Percentiles rank a stretch among this genome's conserved stretches.
Conservation (phyloP, 2,329 filamentous ascomycete genomes). For the Paracoccidioides brasiliensis region DNA sequence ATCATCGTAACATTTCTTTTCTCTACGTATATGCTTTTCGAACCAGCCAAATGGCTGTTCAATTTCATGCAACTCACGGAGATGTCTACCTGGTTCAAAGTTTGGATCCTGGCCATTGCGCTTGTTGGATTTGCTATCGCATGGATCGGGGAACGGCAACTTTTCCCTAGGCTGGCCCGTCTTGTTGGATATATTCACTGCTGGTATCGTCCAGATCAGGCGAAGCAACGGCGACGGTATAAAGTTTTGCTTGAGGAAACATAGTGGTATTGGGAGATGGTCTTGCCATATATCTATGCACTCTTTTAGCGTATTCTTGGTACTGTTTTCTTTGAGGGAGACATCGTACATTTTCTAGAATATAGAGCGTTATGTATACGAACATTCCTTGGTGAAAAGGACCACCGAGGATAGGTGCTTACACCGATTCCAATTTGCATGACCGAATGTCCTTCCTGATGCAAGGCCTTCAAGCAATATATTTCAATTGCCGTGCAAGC, state of each 20-base stretch:
- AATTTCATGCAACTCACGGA: slow-evolving; percentile 74
- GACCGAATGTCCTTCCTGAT: too few relatives aligned
- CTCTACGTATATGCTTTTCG: slow-evolving; percentile 67
- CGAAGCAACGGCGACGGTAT: slow-evolving; percentile 76
- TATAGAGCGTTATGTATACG: neutral
- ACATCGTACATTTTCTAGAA: neutral
- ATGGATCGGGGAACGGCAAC: slow-evolving; percentile 56
- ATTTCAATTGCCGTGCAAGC: too few relatives aligned
- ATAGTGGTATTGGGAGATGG: slow-evolving; percentile 23
- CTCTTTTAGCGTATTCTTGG: neutral
- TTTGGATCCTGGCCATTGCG: slow-evolving; percentile 59
- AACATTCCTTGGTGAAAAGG: too few relatives aligned
- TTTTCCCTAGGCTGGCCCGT: slow-evolving; percentile 58
- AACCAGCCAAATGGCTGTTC: slow-evolving; percentile 55
- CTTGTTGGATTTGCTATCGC: slow-evolving; percentile 53
- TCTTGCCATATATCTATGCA: neutral
- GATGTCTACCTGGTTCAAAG: slow-evolving; percentile 58
- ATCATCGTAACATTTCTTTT: slow-evolving; percentile 55
- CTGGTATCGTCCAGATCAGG: slow-evolving; percentile 40
- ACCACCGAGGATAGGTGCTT: too few relatives aligned
- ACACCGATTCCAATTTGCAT: neutral
- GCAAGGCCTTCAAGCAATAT: too few relatives aligned
- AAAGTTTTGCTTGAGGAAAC: slow-evolving; percentile 65
- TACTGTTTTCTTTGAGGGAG: neutral
- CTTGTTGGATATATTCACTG: slow-evolving; percentile 50